These are phyloP conservation scores for Laburnicola sp. DNA, from an alignment of 2,329 filamentous ascomycete genomes.

Conservation along the genomic window DNA sequence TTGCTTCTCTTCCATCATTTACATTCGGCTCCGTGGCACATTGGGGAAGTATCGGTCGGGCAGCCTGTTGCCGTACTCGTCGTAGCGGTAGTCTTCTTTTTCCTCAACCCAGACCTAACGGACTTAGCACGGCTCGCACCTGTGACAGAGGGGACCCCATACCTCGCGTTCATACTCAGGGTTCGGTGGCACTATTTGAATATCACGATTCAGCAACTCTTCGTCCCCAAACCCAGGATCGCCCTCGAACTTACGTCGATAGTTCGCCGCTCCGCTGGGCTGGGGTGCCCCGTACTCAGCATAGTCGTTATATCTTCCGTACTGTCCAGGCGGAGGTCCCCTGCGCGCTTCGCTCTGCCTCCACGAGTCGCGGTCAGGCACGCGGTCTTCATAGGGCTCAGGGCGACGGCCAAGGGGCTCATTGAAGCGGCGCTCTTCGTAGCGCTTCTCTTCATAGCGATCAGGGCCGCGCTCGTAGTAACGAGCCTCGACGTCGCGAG, in stretches of 20 bases:
- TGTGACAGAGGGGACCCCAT: slow-evolving; percentile 13
- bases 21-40: slow-evolving; percentile 33
- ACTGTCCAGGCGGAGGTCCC: slow-evolving; percentile 16
- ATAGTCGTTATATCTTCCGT: slow-evolving; percentile 30
- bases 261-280: slow-evolving; percentile 34
- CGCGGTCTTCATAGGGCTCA: slow-evolving; percentile 41
- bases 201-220: slow-evolving; percentile 37
- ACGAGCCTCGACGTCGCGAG: slow-evolving; percentile 25
- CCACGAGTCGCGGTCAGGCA: slow-evolving; percentile 40
- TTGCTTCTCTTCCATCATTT: slow-evolving; percentile 10
- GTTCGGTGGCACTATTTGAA: slow-evolving; percentile 41
- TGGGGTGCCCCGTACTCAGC: slow-evolving; percentile 39
- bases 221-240: slow-evolving; percentile 44
- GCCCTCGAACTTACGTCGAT: slow-evolving; percentile 39
- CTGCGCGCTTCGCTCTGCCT: slow-evolving; percentile 34
- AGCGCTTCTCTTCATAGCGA: slow-evolving; percentile 28
- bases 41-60: slow-evolving; percentile 36
- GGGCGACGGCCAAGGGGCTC: slow-evolving; percentile 35
- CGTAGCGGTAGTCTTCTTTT: slow-evolving; percentile 41
- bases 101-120: slow-evolving; percentile 43
- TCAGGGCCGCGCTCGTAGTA: slow-evolving; percentile 27
- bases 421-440: slow-evolving; percentile 29
- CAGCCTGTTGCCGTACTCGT: slow-evolving; percentile 42
- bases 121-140: slow-evolving; percentile 7
- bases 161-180: slow-evolving; percentile 40